A percentile compares a stretch with the other conserved stretches of the same genome.
Evolutionary conservation across 331 rosid species (phyloP).

Genomic region (Malus hybrid): DNA sequence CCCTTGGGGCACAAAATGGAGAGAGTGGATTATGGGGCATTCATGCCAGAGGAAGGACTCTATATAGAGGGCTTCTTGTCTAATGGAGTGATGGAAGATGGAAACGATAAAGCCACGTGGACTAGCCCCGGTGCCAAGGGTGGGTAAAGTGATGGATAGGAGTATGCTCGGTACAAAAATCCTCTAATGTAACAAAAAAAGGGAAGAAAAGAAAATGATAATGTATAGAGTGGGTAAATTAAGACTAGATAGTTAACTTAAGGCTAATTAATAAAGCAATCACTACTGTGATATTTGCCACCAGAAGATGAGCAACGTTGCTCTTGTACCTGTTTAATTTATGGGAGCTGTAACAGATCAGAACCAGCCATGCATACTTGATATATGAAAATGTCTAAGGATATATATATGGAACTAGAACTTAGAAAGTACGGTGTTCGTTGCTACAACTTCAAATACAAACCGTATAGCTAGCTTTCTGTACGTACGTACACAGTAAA

Average conservation of each 20-base stretch:
- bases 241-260: background rate
- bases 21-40: conserved; percentile 2
- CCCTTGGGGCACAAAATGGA: conserved; percentile 2
- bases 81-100: background rate
- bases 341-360: background rate
- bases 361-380: background rate
- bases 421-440: background rate
- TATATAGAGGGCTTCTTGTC: conserved; percentile 12
- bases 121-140: background rate
- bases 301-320: background rate
- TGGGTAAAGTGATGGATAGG: background rate
- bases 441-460: background rate
- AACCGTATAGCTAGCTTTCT: background rate
- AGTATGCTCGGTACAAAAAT: background rate
- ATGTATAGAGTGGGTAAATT: background rate
- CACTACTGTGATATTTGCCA: background rate
- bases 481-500: background rate
- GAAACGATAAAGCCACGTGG: background rate
- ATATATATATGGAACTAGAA: background rate
- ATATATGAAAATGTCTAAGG: background rate
- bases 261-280: background rate
- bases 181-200: background rate
- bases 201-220: no score
- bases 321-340: background rate
- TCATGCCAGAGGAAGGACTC: conserved; percentile 1